Evolutionary conservation across 176 grass and related monocot genomes (phyloP).

Genomic region (Musa beccarii): DNA sequence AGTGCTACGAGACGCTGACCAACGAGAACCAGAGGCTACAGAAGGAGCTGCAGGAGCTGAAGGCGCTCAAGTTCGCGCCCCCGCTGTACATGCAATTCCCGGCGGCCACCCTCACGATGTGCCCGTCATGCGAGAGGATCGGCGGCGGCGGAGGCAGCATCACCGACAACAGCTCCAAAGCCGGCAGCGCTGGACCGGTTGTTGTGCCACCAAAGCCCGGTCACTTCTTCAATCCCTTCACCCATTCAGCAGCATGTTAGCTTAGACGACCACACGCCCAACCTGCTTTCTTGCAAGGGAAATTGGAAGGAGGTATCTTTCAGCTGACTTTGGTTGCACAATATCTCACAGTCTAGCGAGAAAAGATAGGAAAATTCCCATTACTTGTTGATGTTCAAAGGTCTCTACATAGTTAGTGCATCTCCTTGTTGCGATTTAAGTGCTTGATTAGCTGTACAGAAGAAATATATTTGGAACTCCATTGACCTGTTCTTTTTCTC

Average conservation of each 20-base stretch:
- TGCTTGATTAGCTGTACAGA: neutral
- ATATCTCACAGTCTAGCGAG: neutral
- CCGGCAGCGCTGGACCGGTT: slow-evolving; percentile 35
- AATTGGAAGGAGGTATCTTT: neutral
- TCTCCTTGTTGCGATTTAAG: neutral
- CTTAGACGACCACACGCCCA: neutral
- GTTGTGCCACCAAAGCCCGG: slow-evolving; percentile 24
- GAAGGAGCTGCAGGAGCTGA: slow-evolving; percentile 73
- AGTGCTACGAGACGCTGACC: slow-evolving; percentile 75
- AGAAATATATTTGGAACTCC: neutral
- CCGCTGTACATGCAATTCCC: slow-evolving; percentile 78
- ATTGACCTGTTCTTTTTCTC: neutral
- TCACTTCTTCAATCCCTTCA: slow-evolving; percentile 93
- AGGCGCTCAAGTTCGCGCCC: slow-evolving; percentile 49
- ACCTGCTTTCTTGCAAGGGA: neutral
- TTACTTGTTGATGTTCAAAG: neutral
- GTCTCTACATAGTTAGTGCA: neutral
- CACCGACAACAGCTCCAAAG: slow-evolving; percentile 10
- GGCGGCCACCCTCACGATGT: slow-evolving; percentile 63
- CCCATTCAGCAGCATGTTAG: slow-evolving; percentile 82
- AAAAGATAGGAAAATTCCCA: neutral
- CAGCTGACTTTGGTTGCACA: neutral
- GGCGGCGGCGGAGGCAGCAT: slow-evolving; percentile 8
- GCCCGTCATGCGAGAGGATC: slow-evolving; percentile 82
- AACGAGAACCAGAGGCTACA: slow-evolving; percentile 80